Base-by-base conservation (phyloP, 108 stramenopile species). In the Skeletonema potamos region DNA sequence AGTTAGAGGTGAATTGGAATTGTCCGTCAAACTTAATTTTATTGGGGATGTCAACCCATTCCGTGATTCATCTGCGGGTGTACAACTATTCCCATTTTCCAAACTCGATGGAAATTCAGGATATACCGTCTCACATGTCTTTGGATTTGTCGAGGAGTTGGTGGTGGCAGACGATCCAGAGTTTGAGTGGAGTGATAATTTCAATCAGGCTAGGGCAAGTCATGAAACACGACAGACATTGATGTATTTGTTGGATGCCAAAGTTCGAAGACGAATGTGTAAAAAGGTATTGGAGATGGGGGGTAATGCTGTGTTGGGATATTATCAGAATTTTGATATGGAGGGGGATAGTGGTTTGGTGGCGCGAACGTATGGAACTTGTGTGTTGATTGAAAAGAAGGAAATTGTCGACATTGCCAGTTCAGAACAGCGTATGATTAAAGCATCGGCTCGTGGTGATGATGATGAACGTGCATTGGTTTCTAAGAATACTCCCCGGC, bases 161-260 rank as follows among this genome's bases (percentile, higher is more conserved):
- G 93, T 98, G 4, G 97, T 98, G n/a, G 96, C 96, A 24, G 95
- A 96, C 36, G 98, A 99, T 84, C 96, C 96, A 13, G 97, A 98
- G 83, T 97, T 90, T 76, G 86, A 96, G 72, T 95, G 92, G 88
- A 92, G 70, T 79, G 92, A 90, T 43, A 85, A 82, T 70, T 90
- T 93, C 69, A 64, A 93, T n/a, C 67, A 81, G 62, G 88, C 91
- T 27, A 75, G 93, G 24, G 82, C 81, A 18, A 88, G 87, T 72
- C 96, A 98, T 80, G 96, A 97, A 72, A 82, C 90, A 20, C 80
- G 98, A 20, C 97, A 97, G 77, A 93, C 90, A 18, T 79, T 96
- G 13, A 77, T 99, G 74, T 96, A 96, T 72, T 84, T 92, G 44
- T 73, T 99, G 15, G 92, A 92, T 73, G 89, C 93, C 58, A 82